Percentiles rank a stretch among this genome's conserved stretches.
Conservation (phyloP, 805 yeast species). For the Ogataea haglerorum region DNA sequence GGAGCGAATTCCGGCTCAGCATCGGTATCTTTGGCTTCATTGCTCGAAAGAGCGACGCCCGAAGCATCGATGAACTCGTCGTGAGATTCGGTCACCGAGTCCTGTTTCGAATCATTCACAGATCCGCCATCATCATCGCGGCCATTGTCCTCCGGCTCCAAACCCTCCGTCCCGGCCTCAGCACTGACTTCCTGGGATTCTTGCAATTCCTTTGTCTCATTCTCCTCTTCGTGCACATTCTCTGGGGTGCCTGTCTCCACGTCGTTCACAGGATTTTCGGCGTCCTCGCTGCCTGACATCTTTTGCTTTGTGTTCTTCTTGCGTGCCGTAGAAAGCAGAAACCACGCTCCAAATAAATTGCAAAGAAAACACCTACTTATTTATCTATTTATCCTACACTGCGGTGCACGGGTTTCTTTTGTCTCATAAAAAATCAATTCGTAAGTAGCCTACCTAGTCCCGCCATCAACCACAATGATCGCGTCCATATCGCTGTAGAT, state of each 20-base stretch:
- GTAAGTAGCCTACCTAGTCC: conserved; percentile 3
- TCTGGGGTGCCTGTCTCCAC: neutral
- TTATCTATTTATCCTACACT: conserved; percentile 1
- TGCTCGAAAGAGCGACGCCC: conserved; percentile 2
- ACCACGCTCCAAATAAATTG: neutral
- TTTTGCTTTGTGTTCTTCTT: conserved; percentile 8
- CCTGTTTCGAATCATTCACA: neutral
- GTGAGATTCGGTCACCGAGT: neutral
- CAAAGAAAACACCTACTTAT: conserved; percentile 10
- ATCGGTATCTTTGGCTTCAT: neutral
- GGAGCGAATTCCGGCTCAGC: neutral
- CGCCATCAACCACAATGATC: conserved; percentile 7
- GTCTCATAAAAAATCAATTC: neutral
- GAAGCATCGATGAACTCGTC: conserved; percentile 4
- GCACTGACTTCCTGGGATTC: neutral
- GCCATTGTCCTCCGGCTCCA: neutral
- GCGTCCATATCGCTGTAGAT: conserved; percentile 10
- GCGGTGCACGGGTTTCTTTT: conserved; percentile 3
- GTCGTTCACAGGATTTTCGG: neutral
- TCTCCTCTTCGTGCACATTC: neutral
- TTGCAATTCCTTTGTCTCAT: neutral
- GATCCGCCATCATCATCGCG: no score
- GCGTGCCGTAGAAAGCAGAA: conserved; percentile 1
- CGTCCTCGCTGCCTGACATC: neutral
- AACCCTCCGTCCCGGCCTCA: neutral